A percentile compares a stretch with the other conserved stretches of the same genome.
Conservation (phyloP, 1,284 basidiomycete species). For the Termitomyces sp. region DNA sequence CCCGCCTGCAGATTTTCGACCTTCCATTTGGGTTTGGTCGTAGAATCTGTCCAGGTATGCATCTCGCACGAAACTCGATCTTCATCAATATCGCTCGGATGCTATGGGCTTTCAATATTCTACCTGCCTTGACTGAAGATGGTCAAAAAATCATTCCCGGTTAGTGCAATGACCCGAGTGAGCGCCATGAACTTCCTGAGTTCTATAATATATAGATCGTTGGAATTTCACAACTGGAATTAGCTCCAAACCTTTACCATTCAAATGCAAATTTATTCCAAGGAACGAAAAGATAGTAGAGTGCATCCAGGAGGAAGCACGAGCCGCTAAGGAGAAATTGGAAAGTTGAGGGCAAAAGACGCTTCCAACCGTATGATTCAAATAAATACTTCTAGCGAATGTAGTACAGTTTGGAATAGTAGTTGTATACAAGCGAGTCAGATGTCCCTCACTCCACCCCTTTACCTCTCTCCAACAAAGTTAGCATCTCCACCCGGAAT, state of each 20-base stretch:
- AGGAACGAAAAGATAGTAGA: constrained; percentile 1
- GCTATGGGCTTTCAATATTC: constrained; percentile 38
- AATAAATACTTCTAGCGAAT: background rate
- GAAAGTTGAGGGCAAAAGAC: background rate
- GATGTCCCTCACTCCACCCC: background rate
- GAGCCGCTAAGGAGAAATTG: background rate
- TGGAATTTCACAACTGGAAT: constrained; percentile 40
- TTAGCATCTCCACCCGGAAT: background rate
- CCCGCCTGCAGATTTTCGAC: constrained; percentile 33
- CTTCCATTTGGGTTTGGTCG: constrained; percentile 46
- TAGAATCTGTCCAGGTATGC: constrained; percentile 44
- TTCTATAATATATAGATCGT: constrained; percentile 19
- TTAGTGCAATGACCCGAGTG: background rate
- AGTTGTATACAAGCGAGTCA: background rate
- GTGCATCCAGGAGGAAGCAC: constrained; percentile 4
- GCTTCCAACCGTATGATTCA: background rate
- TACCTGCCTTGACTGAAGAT: constrained; percentile 22
- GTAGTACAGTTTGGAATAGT: background rate
- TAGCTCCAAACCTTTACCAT: constrained; percentile 40
- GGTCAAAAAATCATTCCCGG: constrained; percentile 22
- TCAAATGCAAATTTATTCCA: constrained; percentile 32
- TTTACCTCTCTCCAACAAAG: background rate
- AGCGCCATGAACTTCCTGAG: background rate
- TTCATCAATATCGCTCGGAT: constrained; percentile 39
- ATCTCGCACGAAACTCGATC: constrained; percentile 38